phyloP scores from a whole-genome alignment of 148 eudicot species.

The Chenopodium album region DNA sequence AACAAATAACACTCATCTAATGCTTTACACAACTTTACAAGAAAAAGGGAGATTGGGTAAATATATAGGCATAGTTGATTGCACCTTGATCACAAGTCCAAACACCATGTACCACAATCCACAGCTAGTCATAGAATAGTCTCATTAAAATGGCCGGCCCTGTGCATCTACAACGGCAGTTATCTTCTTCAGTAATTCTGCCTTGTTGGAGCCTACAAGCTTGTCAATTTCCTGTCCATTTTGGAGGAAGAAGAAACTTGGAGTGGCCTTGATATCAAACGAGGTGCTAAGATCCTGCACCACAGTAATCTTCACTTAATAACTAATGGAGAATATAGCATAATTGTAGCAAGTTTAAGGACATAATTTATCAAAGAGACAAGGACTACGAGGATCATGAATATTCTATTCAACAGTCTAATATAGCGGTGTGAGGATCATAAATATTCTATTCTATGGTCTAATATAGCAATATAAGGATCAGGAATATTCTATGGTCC shows the following conservation, averaged over 20 bases:
- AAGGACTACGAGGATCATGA: not conserved
- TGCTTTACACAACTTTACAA: constrained; percentile 19
- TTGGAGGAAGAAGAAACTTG: constrained; percentile 93
- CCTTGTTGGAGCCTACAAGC: constrained; percentile 93
- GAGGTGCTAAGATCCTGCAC: constrained; percentile 92
- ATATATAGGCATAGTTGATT: not conserved
- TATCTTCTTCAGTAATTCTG: constrained; percentile 80
- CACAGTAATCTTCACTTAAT: constrained; percentile 5
- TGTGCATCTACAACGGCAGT: constrained; percentile 50
- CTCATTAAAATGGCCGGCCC: constrained; percentile 29
- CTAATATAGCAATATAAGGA: not conserved
- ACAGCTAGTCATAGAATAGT: not conserved
- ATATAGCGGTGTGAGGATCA: not conserved
- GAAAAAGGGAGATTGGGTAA: not conserved
- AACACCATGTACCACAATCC: not conserved
- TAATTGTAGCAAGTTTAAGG: not conserved
- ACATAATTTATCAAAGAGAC: not conserved
- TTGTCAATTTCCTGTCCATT: constrained; percentile 89
- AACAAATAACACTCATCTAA: not conserved
- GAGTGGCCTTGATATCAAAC: constrained; percentile 95
- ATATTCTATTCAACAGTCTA: not conserved
- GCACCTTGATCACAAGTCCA: not conserved
- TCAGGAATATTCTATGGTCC: not conserved
- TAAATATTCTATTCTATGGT: not conserved
- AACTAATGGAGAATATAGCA: not conserved